Conservation (phyloP, 2,329 filamentous ascomycete genomes). For the Diplodia scrobiculata region DNA sequence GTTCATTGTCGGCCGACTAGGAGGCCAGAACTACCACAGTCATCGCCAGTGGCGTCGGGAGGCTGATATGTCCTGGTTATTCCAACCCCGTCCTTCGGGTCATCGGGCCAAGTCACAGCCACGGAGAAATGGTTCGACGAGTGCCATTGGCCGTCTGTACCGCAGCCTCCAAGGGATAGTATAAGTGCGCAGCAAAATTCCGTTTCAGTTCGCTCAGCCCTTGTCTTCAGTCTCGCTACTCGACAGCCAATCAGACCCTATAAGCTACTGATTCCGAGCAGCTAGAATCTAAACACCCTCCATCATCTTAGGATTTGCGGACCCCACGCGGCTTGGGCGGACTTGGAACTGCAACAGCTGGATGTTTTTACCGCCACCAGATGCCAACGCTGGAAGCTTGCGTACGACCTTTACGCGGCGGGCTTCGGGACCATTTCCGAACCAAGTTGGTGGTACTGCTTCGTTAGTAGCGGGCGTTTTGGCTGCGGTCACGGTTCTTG, state of each 20-base stretch:
- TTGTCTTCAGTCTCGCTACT: background rate
- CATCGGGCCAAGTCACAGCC: slow-evolving; percentile 14
- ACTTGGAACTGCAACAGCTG: background rate
- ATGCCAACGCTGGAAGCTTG: background rate
- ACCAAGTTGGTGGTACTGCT: slow-evolving; percentile 9
- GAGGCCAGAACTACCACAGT: background rate
- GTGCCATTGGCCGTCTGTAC: background rate
- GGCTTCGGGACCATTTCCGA: slow-evolving; percentile 10
- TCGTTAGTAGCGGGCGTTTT: background rate
- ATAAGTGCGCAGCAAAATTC: slow-evolving; percentile 11
- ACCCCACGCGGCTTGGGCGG: slow-evolving; percentile 16
- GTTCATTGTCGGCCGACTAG: background rate
- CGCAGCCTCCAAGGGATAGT: background rate
- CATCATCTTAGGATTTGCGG: background rate
- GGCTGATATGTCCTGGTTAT: background rate
- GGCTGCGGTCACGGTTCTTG: slow-evolving; percentile 11
- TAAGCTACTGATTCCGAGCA: background rate
- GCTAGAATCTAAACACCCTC: slow-evolving; percentile 7
- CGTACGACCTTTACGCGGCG: background rate
- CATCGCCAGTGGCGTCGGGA: slow-evolving; percentile 4
- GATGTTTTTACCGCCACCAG: slow-evolving; percentile 9
- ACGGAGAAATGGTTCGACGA: background rate
- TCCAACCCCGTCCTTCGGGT: background rate
- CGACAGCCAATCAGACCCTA: slow-evolving; percentile 1
- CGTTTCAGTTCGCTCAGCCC: background rate